Percentiles rank a stretch among this genome's conserved stretches.
These are phyloP conservation scores for Nicotiana sylvestris DNA, from an alignment of 257 asterid species.

Conservation along the genomic window DNA sequence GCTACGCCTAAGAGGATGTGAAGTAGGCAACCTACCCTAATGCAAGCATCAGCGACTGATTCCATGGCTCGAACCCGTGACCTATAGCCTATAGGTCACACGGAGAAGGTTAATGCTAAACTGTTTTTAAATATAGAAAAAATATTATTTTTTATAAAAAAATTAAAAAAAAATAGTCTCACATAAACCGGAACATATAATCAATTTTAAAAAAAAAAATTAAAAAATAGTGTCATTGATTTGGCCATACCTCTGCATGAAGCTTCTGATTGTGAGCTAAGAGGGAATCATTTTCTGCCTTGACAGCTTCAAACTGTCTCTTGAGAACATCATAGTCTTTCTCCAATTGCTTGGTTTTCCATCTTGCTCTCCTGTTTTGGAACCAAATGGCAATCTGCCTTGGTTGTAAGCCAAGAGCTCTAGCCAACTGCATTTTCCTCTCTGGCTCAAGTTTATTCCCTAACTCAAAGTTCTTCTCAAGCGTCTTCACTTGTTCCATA, in stretches of 20 bases:
- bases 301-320: constrained; percentile 46
- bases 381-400: constrained; percentile 66
- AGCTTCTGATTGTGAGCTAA: constrained; percentile 48
- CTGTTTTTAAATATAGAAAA: too few relatives aligned
- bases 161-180: too few relatives aligned
- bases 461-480: constrained; percentile 55
- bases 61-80: too few relatives aligned
- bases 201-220: too few relatives aligned
- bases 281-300: constrained; percentile 55
- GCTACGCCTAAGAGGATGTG: too few relatives aligned
- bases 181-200: too few relatives aligned
- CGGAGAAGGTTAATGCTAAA: too few relatives aligned
- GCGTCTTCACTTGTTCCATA: constrained; percentile 54
- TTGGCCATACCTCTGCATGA: constrained; percentile 39
- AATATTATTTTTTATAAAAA: too few relatives aligned
- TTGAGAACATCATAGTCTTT: constrained; percentile 48
- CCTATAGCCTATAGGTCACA: too few relatives aligned
- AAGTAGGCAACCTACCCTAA: too few relatives aligned
- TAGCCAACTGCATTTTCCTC: constrained; percentile 55
- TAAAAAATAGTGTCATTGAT: too few relatives aligned
- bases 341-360: constrained; percentile 64
- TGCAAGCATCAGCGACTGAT: too few relatives aligned
- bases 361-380: constrained; percentile 60
- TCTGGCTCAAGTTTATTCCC: constrained; percentile 58
- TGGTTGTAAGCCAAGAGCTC: constrained; percentile 58